These are phyloP conservation scores for Irpex lacteus DNA, from an alignment of 1,284 basidiomycete species.

Conservation along the genomic window DNA sequence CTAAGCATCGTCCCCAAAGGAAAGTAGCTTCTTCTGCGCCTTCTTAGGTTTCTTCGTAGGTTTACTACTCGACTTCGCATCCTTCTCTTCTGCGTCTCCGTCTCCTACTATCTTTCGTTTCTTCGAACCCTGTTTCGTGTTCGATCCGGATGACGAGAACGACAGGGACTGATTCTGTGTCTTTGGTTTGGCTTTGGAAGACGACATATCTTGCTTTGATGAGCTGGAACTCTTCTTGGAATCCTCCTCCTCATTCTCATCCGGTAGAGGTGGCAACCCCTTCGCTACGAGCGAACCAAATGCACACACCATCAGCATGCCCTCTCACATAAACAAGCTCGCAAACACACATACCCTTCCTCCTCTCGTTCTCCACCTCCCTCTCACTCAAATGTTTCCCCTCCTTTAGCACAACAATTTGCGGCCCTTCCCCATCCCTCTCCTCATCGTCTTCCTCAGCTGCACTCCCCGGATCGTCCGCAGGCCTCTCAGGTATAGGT, in stretches of 20 bases:
- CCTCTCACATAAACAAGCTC: too few species aligned
- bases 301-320: neutral
- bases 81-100: conserved; percentile 25
- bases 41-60: conserved; percentile 45
- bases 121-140: conserved; percentile 26
- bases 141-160: conserved; percentile 38
- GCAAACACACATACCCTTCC: conserved; percentile 55
- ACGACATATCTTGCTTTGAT: conserved; percentile 4
- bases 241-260: conserved; percentile 22
- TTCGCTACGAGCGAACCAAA: neutral
- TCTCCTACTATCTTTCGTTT: conserved; percentile 43
- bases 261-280: conserved; percentile 34
- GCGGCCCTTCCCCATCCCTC: conserved; percentile 58
- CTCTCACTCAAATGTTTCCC: conserved; percentile 78
- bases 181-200: conserved; percentile 4
- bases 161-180: conserved; percentile 30
- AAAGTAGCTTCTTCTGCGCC: conserved; percentile 50
- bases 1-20: conserved; percentile 47
- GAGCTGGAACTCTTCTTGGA: conserved; percentile 5
- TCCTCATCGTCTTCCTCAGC: conserved; percentile 77
- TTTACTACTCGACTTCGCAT: conserved; percentile 23
- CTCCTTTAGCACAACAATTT: conserved; percentile 80
- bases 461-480: conserved; percentile 69
- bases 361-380: conserved; percentile 75
- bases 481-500: conserved; percentile 67